A percentile compares a stretch with the other conserved stretches of the same genome.
phyloP scores from a whole-genome alignment of 2,329 filamentous ascomycete genomes.

The Rutstroemia sp. region DNA sequence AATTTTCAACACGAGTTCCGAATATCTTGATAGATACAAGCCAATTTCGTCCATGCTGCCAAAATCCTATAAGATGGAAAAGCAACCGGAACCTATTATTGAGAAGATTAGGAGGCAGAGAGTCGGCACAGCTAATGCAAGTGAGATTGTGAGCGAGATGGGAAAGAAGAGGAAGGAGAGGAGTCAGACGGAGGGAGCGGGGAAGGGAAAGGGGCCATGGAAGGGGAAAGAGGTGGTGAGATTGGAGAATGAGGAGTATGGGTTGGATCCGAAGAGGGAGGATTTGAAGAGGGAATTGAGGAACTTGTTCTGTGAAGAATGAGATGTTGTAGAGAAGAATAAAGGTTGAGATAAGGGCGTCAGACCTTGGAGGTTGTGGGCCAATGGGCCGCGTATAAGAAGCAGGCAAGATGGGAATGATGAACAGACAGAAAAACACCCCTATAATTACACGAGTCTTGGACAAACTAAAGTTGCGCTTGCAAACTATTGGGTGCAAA shows the following conservation, averaged over 20 bases:
- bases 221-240: background rate
- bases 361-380: background rate
- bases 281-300: constrained; percentile 20
- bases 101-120: constrained; percentile 21
- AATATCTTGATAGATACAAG: constrained; percentile 5
- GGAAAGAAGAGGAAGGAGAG: constrained; percentile 4
- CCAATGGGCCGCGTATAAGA: background rate
- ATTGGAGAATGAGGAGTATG: constrained; percentile 4
- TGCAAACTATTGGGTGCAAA: background rate
- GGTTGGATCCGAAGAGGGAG: constrained; percentile 11
- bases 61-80: background rate
- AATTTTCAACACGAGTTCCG: background rate
- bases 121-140: constrained; percentile 3
- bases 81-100: constrained; percentile 15
- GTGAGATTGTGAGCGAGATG: background rate
- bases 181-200: background rate
- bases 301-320: constrained; percentile 18
- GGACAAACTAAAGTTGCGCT: too few relatives aligned
- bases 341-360: background rate
- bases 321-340: background rate
- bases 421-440: background rate
- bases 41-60: background rate
- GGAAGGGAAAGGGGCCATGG: background rate
- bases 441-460: background rate
- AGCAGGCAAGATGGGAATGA: background rate